Evolutionary conservation across 192 early-diverging fungal species (phyloP), one percentile per base, ranked within the genome.

Genomic region (Backusella tarrabulga): DNA sequence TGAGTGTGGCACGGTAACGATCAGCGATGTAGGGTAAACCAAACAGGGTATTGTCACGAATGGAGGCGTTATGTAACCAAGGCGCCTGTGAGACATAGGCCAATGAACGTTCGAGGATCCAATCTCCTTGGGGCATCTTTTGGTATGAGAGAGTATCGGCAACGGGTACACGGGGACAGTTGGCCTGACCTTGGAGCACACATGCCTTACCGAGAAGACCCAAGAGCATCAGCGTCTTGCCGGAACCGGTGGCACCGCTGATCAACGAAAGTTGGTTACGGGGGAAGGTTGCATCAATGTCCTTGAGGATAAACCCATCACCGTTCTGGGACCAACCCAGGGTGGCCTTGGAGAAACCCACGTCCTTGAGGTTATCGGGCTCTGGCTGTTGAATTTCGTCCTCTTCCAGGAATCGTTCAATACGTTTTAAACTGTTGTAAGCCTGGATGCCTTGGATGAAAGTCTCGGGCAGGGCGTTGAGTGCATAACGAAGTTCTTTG

Each of bases 211-310:
- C 93, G 12, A 98, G 81, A 2, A 98, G 85, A 11, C 94, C 94
- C 46, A 94, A 76, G 26, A 97, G 76, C 29, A 99, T 77, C 29
- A 92, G 88, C 1, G 92, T 91, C 79, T 99, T 99, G 41, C 98
- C 98, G 6, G 92, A 87, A 4, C 94, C 96, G 5, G 96, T 97
- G 5, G 93, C 74, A 19, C 97, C 97, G 34, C 87, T 88, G 26
- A 90, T 69, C 29, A 90, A 50, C 32, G 82, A 84, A 4, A 90
- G 68, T 73, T 90, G 76, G 32, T 79, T 74, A 19, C 77, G 34
- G 34, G 89, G 89, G 54, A 90, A 87, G 9, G 81, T 75, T 35
- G 87, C 66, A 23, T 79, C 81, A 1, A 87, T 35, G 41, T 85
- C 75, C 35, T 81, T 87, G 34, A 90, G 73, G 19, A 79, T 78